A percentile compares a stretch with the other conserved stretches of the same genome.
phyloP scores from a whole-genome alignment of 1,284 basidiomycete species.

The Cryptococcus sp. region DNA sequence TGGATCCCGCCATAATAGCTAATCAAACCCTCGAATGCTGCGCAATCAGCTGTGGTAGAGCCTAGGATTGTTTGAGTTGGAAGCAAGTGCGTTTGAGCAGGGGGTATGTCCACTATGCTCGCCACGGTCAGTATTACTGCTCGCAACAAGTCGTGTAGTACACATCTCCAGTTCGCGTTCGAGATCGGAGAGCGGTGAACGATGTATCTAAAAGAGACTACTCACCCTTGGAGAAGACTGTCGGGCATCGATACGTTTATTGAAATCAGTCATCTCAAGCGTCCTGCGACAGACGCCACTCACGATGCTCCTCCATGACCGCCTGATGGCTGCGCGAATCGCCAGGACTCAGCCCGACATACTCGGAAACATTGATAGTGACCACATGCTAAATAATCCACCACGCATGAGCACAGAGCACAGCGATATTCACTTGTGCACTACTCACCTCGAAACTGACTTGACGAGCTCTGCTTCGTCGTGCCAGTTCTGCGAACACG shows the following conservation, averaged over 20 bases:
- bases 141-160: too few species aligned
- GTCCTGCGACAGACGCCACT: not conserved
- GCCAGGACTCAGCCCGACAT: slow-evolving; percentile 71
- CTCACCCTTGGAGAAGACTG: slow-evolving; percentile 21
- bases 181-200: too few species aligned
- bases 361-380: slow-evolving; percentile 82
- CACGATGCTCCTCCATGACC: slow-evolving; percentile 64
- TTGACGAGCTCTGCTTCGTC: slow-evolving; percentile 68
- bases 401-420: not conserved
- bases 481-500: slow-evolving; percentile 76
- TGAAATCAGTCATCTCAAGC: not conserved
- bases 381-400: slow-evolving; percentile 9
- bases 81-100: slow-evolving; percentile 65
- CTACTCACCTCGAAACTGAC: slow-evolving; percentile 63
- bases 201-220: too few species aligned
- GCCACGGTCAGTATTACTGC: too few species aligned
- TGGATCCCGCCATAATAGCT: slow-evolving; percentile 76
- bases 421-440: not conserved
- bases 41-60: slow-evolving; percentile 68
- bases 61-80: slow-evolving; percentile 69
- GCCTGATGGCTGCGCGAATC: slow-evolving; percentile 79
- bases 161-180: too few species aligned
- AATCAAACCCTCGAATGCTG: slow-evolving; percentile 73
- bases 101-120: slow-evolving; percentile 17
- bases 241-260: not conserved